These are phyloP conservation scores for Polygonum aviculare DNA, from an alignment of 148 eudicot genomes.

Conservation along the genomic window DNA sequence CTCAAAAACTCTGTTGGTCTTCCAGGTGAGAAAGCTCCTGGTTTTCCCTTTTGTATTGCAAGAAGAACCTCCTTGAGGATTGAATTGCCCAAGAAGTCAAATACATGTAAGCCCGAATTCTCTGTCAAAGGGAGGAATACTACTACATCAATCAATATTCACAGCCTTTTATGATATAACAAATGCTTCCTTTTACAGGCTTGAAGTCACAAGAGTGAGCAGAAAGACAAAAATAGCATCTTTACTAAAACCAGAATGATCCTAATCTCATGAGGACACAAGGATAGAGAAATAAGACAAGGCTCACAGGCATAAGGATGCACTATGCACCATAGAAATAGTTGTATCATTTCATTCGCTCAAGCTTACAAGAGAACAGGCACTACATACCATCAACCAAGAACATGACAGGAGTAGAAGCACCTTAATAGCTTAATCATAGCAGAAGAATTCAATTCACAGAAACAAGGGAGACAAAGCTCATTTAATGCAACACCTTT, in stretches of 20 bases:
- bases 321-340: neutral
- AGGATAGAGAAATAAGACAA: neutral
- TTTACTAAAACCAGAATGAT: neutral
- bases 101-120: conserved; percentile 94
- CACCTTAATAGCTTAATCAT: neutral
- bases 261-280: neutral
- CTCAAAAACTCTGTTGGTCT: conserved; percentile 83
- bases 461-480: neutral
- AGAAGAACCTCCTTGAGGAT: conserved; percentile 77
- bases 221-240: neutral
- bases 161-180: neutral
- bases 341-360: neutral
- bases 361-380: neutral
- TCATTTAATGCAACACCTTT: neutral
- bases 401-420: neutral
- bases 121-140: conserved; percentile 47
- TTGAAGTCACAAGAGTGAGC: neutral
- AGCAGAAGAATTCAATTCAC: neutral
- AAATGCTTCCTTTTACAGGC: neutral
- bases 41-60: conserved; percentile 86
- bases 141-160: conserved; percentile 11
- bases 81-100: conserved; percentile 91
- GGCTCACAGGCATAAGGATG: neutral
- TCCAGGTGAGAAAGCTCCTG: conserved; percentile 97
- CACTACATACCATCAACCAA: neutral